Base-by-base conservation (phyloP, 169 alveolate species). In the Plasmodium falciparum region DNA sequence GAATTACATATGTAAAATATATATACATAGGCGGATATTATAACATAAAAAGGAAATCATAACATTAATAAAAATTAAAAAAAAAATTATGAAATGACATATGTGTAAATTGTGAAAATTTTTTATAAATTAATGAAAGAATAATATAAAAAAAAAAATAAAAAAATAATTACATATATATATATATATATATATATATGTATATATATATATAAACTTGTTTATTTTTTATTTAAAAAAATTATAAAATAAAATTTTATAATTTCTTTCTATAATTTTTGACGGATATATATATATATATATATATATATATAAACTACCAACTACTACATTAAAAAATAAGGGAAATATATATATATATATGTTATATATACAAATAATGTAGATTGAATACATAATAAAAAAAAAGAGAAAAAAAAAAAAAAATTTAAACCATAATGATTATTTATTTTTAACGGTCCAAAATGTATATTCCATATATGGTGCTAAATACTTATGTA, bases 281-380 rank as follows among this genome's bases (percentile, higher is more conserved):
- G 71, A 20, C 33, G 71, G 71, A 62, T 22, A 22, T 62, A 62
- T 7, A 62, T 62, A 15, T 13, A 62, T 62, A 62, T 7, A 62
- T 62, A 15, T 13, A 62, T 20, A 20, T 24, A 24, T 24, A 24
- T 12, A 62, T 62, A 39, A 39, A 7, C 12, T 62, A 12, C 24
- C 45, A 62, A 62, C 22, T 62, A 3, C 15, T 17, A 24, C 26
- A 62, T 62, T 62, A 8, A 62, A 62, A 62, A 62, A 62, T 62
- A 24, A 22, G 8, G 20, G 29, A 8, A 62, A 43, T 7, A 5
- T 7, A 7, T 62, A 62, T 20, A n/a, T 61, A 24, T 20, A 61
- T 20, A 20, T 59, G 26, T n/a, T 50, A 13, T 62, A 62, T 62
- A 22, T 62, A 62, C 29, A 24, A 62, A 62, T 22, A 62, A 62